Evolutionary conservation across 306 rosid genomes (phyloP).

Genomic region (Cucumis melo): DNA sequence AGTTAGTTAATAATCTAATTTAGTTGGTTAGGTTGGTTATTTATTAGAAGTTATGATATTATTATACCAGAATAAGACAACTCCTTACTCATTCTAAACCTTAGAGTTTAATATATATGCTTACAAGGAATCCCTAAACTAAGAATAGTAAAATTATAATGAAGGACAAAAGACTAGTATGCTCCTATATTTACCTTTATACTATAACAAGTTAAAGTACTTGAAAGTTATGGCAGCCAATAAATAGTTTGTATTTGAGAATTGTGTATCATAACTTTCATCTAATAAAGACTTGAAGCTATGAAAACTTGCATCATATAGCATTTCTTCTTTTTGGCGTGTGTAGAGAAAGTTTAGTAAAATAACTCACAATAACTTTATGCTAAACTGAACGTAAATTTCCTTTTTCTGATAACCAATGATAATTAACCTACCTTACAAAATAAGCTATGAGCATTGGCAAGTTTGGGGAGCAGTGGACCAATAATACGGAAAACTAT

Average conservation of each 20-base stretch:
- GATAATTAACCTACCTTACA: constrained; percentile 44
- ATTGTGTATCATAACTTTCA: not conserved
- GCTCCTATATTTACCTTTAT: too few species aligned
- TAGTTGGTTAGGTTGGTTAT: not conserved
- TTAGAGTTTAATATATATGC: too few species aligned
- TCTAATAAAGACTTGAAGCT: not conserved
- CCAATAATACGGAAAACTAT: constrained; percentile 90
- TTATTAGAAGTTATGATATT: too few species aligned
- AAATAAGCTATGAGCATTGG: constrained; percentile 80
- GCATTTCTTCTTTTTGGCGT: not conserved
- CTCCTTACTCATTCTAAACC: too few species aligned
- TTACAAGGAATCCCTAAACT: too few species aligned
- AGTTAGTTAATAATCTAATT: not conserved
- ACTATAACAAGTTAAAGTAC: not conserved
- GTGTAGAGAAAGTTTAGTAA: not conserved
- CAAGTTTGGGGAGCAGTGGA: constrained; percentile 92
- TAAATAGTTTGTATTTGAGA: not conserved
- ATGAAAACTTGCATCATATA: not conserved
- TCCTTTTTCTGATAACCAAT: not conserved
- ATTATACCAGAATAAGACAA: too few species aligned
- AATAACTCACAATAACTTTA: not conserved
- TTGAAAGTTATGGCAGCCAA: not conserved
- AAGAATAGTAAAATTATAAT: too few species aligned
- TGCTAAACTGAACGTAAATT: not conserved
- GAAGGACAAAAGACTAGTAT: too few species aligned